Evolutionary conservation across 345 rosid genomes (phyloP), one percentile per base, ranked within the genome.

Genomic region (Fremontodendron californicum): DNA sequence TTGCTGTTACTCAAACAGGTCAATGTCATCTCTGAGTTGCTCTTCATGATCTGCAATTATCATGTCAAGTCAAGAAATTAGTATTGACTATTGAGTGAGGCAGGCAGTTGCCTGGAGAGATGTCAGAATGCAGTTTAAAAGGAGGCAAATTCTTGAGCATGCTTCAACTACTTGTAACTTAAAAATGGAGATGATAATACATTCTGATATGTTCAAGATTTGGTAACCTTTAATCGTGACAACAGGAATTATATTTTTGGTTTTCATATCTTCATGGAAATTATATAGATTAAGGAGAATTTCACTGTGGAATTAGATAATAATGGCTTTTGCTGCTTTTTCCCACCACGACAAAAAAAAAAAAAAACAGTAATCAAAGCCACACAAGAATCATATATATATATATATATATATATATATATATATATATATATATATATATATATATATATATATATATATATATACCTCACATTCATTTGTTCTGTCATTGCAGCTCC

Each of bases 401-500:
- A 89, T n/a, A n/a, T n/a, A n/a, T n/a, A n/a, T n/a, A n/a, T n/a
- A n/a, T n/a, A n/a, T n/a, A n/a, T n/a, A n/a, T n/a, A n/a, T n/a
- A n/a, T n/a, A n/a, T n/a, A n/a, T n/a, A n/a, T n/a, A n/a, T n/a
- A n/a, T n/a, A n/a, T n/a, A n/a, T n/a, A n/a, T n/a, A n/a, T n/a
- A n/a, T n/a, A n/a, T n/a, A n/a, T n/a, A n/a, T n/a, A n/a, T n/a
- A n/a, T n/a, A n/a, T n/a, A n/a, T n/a, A n/a, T 97, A 89, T 90
- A 45, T 37, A 9, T 13, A 31, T 87, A 91, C 98, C 93, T 91
- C 89, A 9, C 98, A 95, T 54, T 90, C 82, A 64, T 85, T 75
- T 64, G 90, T 85, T 71, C 83, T 68, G 79, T 87, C 90, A 42
- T 88, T 87, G 88, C 98, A 95, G 82, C 88, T 90, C 99, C 98